These are phyloP conservation scores for Grigorovia yakushimaensis DNA, from an alignment of 805 yeast species.

Conservation along the genomic window DNA sequence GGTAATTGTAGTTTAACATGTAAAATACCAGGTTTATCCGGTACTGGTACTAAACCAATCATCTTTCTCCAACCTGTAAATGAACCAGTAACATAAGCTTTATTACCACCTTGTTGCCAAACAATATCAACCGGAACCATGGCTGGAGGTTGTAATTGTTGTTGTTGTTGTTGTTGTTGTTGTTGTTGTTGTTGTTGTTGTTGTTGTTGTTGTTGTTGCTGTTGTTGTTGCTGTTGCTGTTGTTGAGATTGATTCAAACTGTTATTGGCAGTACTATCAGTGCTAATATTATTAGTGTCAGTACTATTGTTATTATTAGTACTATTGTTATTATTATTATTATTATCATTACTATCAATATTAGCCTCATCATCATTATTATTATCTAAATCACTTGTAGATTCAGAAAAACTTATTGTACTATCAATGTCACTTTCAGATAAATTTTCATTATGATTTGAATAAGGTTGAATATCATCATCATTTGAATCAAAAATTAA, in stretches of 20 bases:
- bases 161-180: slow-evolving; percentile 4
- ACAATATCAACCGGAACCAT: slow-evolving; percentile 54
- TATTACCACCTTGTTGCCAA: slow-evolving; percentile 95
- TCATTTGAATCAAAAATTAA: slow-evolving; percentile 39
- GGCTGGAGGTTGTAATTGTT: slow-evolving; percentile 4
- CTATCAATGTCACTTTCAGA: slow-evolving; percentile 12
- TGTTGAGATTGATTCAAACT: not conserved
- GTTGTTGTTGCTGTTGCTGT: slow-evolving; percentile 7
- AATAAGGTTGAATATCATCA: slow-evolving; percentile 37
- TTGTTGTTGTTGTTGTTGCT: not conserved
- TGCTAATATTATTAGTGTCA: not conserved
- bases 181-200: slow-evolving; percentile 4
- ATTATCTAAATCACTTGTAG: not conserved
- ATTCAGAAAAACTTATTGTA: slow-evolving; percentile 5
- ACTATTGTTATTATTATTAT: slow-evolving; percentile 2
- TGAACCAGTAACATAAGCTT: slow-evolving; percentile 93
- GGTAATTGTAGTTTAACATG: slow-evolving; percentile 70
- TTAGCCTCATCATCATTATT: not conserved
- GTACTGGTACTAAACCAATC: slow-evolving; percentile 62
- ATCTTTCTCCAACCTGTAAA: slow-evolving; percentile 98
- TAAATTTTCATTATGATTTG: slow-evolving; percentile 22
- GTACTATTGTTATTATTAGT: slow-evolving; percentile 17
- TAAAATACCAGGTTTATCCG: slow-evolving; percentile 32
- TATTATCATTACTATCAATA: not conserved
- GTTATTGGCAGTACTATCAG: slow-evolving; percentile 3